Evolutionary conservation across 805 yeast species (phyloP), one percentile per base, ranked within the genome.

Genomic region (Pichia paraexigua): DNA sequence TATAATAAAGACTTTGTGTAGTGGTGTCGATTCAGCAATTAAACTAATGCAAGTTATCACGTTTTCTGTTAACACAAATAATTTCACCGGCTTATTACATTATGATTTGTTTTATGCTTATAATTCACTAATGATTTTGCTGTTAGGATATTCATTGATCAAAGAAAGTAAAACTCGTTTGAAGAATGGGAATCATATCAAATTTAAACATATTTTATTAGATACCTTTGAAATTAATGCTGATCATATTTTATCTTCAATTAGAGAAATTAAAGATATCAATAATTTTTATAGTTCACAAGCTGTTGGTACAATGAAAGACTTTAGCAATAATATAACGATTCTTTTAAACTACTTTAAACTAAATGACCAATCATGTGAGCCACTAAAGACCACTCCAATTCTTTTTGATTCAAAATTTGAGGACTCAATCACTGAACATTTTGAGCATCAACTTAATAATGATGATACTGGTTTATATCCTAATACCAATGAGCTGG

Each of bases 101-200:
- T 57, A 60, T 17, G 76, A 72, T 54, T 58, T 71, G 43, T 68
- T 68, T 58, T 62, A 61, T 54, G 71, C 67, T 3, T 72, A 72
- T 52, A 63, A 64, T 44, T 64, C 72, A 2, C 60, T 64, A 1
- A 58, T 72, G 61, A 63, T 65, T 0, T 53, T 71, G 17, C 62
- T 71, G 17, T 49, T 70, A 41, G 63, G 67, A 28, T 64, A 62
- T 49, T 63, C 71, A 48, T 64, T 59, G 45, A 49, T 58, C 10
- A 53, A 56, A 32, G 53, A 48, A 6, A 54, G 53, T 15, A 44
- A 47, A 17, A 37, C 12, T 17, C 50, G 45, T 27, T 39, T 45
- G 25, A 49, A 35, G 13, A 21, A 32, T 13, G 21, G 40, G 11
- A 45, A 51, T 8, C 48, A 50, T 27, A 45, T 49, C 24, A 45